phyloP scores from a whole-genome alignment of 306 rosid species.

The Citrullus mucosospermus region DNA sequence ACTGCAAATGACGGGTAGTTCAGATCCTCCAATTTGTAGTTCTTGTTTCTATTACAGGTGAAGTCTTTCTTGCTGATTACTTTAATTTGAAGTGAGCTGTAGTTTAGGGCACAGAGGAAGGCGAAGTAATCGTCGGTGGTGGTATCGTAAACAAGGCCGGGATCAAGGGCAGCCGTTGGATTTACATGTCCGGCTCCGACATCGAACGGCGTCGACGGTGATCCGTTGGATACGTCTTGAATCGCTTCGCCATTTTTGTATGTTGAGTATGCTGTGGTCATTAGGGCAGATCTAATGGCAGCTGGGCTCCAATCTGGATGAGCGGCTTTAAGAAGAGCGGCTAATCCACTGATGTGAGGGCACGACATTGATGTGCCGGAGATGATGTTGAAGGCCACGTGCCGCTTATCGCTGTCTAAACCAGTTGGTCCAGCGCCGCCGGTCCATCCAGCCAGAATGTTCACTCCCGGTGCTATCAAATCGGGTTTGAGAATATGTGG shows the following conservation, averaged over 20 bases:
- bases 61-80: conserved; percentile 25
- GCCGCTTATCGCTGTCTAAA: conserved; percentile 29
- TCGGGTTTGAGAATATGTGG: conserved; percentile 81
- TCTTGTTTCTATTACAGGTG: conserved; percentile 36
- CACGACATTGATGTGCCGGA: conserved; percentile 98
- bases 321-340: conserved; percentile 60
- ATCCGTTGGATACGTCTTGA: conserved; percentile 47
- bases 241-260: conserved; percentile 48
- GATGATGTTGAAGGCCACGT: conserved; percentile 57
- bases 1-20: conserved; percentile 90
- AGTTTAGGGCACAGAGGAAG: conserved; percentile 77
- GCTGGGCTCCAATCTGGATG: conserved; percentile 91
- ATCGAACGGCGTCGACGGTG: conserved; percentile 65
- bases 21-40: conserved; percentile 52
- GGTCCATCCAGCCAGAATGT: conserved; percentile 87
- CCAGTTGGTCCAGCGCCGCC: conserved; percentile 61
- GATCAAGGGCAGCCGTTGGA: conserved; percentile 76
- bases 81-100: conserved; percentile 40
- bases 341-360: conserved; percentile 84
- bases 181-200: conserved; percentile 83
- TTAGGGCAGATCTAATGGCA: conserved; percentile 75
- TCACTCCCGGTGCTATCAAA: conserved; percentile 89
- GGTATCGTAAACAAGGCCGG: conserved; percentile 72
- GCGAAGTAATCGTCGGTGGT: conserved; percentile 46
- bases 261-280: conserved; percentile 72